Conservation (phyloP, 192 early-diverging fungal genomes). For the Backusella luteola region DNA sequence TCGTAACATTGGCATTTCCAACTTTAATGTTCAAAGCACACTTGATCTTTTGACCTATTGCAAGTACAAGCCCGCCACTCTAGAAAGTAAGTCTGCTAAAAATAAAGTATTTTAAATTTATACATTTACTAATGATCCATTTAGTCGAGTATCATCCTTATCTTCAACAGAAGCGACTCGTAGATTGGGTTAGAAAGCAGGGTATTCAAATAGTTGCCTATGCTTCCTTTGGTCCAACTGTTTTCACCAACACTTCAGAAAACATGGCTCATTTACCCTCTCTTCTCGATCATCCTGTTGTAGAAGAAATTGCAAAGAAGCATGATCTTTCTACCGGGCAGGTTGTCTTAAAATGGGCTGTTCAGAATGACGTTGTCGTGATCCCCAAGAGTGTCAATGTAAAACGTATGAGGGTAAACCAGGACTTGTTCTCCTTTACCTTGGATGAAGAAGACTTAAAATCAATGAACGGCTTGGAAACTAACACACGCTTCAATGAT, state of each 20-base stretch:
- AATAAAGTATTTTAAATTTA: neutral
- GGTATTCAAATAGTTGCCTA: constrained; percentile 68
- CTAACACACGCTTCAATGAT: constrained; percentile 45
- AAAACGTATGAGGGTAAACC: constrained; percentile 54
- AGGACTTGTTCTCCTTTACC: constrained; percentile 44
- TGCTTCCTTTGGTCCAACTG: constrained; percentile 60
- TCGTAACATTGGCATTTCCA: constrained; percentile 67
- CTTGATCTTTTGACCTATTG: constrained; percentile 56
- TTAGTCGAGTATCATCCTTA: constrained; percentile 70
- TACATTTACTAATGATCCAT: neutral
- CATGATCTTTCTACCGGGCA: constrained; percentile 57
- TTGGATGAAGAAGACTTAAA: constrained; percentile 46
- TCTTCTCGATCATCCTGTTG: constrained; percentile 43
- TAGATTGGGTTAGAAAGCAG: constrained; percentile 56
- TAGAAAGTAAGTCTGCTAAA: constrained; percentile 43
- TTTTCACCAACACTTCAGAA: constrained; percentile 11
- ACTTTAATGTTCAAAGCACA: constrained; percentile 46
- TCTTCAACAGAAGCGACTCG: constrained; percentile 59
- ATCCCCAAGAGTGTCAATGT: constrained; percentile 65
- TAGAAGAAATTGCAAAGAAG: constrained; percentile 51
- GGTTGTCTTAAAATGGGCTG: constrained; percentile 57
- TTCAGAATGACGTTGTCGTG: constrained; percentile 60
- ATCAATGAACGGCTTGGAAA: constrained; percentile 43
- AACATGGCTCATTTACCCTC: constrained; percentile 34
- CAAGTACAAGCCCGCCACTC: constrained; percentile 61